A percentile compares a stretch with the other conserved stretches of the same genome.
phyloP scores from a whole-genome alignment of 2,329 filamentous ascomycete genomes.

The Graphiopsis chlorocephala region DNA sequence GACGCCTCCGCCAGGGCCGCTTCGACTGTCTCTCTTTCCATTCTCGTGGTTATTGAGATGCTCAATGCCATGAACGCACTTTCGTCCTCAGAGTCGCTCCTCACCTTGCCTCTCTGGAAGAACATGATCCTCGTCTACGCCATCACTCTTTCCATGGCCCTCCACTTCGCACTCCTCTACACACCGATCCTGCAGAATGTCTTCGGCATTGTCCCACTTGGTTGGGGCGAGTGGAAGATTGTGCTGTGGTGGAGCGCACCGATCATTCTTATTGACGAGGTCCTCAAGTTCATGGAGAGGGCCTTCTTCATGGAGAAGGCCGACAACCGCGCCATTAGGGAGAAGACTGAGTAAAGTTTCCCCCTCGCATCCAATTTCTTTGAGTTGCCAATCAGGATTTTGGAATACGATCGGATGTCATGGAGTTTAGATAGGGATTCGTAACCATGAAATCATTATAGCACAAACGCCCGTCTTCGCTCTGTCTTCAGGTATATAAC shows the following conservation, averaged over 20 bases:
- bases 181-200: slow-evolving; percentile 81
- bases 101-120: slow-evolving; percentile 93
- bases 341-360: slow-evolving; percentile 1
- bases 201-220: slow-evolving; percentile 87
- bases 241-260: slow-evolving; percentile 84
- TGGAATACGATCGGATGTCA: not conserved
- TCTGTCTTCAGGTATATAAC: not conserved
- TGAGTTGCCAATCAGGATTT: not conserved
- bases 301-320: slow-evolving; percentile 35
- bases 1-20: slow-evolving; percentile 84
- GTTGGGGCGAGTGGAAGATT: slow-evolving; percentile 86
- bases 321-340: slow-evolving; percentile 15
- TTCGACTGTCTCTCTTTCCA: slow-evolving; percentile 87
- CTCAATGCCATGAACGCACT: slow-evolving; percentile 98
- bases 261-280: slow-evolving; percentile 89
- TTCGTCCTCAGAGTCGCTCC: slow-evolving; percentile 87
- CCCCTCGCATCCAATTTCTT: not conserved
- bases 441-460: not conserved
- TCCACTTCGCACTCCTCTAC: slow-evolving; percentile 94
- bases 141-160: slow-evolving; percentile 84
- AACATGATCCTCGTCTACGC: slow-evolving; percentile 99
- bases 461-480: not conserved
- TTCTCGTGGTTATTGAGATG: slow-evolving; percentile 97
- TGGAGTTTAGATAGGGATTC: not conserved
- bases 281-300: slow-evolving; percentile 72